Base-by-base conservation (phyloP, 108 stramenopile genomes). In the Fragilaria crotonensis region DNA sequence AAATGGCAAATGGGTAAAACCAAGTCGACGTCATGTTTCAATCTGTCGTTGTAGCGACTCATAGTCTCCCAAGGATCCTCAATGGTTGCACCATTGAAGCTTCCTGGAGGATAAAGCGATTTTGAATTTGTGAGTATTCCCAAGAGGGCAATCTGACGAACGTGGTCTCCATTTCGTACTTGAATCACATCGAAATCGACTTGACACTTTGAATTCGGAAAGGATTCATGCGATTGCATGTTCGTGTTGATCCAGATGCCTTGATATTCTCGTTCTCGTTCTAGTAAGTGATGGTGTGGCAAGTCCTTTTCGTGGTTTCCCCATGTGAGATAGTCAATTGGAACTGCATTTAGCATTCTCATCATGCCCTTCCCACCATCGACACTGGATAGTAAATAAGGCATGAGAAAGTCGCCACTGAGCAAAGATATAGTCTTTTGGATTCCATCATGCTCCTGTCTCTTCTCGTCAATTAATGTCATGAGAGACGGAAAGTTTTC, bases 291-390 rank as follows among this genome's bases (percentile, higher is more conserved):
- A 25, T 30, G 14, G 33, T 72, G 71, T 5, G 26, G 27, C 14
- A 72, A 25, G 27, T 72, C 64, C 19, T 33, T 51, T 55, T 72
- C 77, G 30, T 78, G 77, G 48, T 78, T 78, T 5, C 78, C 78
- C 69, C 70, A 80, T 3, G 67, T 66, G 1, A 75, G 17, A 50
- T 69, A 67, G 29, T 72, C 71, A 22, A 76, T 48, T 3, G 71
- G 71, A 25, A 63, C 61, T n/a, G 20, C 41, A 7, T 49, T 45
- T 48, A 80, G 25, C 0, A 66, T 62, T 19, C 52, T 54, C 75
- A 80, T 76, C 79, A 80, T 80, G 14, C 79, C 75, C 2, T 30
- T 17, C 22, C 79, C 79, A 9, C 62, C 30, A 66, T 80, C 79
- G 27, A 70, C 21, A 22, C 32, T 19, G 3, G 21, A 25, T 20